These are phyloP conservation scores for Theileria sp. DNA, from an alignment of 169 alveolate species.

Conservation along the genomic window DNA sequence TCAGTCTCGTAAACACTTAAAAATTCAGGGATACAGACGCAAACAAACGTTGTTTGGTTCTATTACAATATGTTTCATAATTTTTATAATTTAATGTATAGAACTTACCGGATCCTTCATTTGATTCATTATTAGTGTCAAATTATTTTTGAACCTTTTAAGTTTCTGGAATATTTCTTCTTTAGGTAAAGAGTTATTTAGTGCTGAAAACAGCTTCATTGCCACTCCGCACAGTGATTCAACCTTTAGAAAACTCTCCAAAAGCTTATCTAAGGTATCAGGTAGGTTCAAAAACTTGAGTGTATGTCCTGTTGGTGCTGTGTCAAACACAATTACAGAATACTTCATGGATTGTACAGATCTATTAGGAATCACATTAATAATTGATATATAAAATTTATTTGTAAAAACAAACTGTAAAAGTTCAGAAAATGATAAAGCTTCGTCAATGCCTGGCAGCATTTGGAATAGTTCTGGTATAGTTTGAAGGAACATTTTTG, in stretches of 20 bases:
- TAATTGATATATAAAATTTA: not conserved
- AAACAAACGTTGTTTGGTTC: conserved; percentile 92
- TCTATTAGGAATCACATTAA: conserved; percentile 13
- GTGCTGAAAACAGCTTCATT: conserved; percentile 46
- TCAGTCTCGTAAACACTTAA: conserved; percentile 97
- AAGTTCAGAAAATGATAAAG: conserved; percentile 94
- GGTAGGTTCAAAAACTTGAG: conserved; percentile 95
- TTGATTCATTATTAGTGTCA: conserved; percentile 59
- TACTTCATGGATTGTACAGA: conserved; percentile 91
- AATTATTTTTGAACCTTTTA: conserved; percentile 20
- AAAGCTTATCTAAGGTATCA: conserved; percentile 89
- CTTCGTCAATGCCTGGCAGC: conserved; percentile 99
- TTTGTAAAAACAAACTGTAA: conserved; percentile 77
- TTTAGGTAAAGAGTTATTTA: conserved; percentile 34
- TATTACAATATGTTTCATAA: conserved; percentile 65
- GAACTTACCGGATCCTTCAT: conserved; percentile 49
- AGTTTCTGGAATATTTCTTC: conserved; percentile 54
- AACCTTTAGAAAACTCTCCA: conserved; percentile 85
- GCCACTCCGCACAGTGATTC: conserved; percentile 74
- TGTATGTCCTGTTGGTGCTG: conserved; percentile 99
- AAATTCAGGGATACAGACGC: conserved; percentile 99
- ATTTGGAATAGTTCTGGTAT: conserved; percentile 90
- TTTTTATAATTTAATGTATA: conserved; percentile 71
- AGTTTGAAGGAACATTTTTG: conserved; percentile 64
- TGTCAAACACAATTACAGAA: conserved; percentile 94